Evolutionary conservation across 75 land plant species (phyloP), one percentile per base, ranked within the genome.

Genomic region (Cupressus sempervirens): DNA sequence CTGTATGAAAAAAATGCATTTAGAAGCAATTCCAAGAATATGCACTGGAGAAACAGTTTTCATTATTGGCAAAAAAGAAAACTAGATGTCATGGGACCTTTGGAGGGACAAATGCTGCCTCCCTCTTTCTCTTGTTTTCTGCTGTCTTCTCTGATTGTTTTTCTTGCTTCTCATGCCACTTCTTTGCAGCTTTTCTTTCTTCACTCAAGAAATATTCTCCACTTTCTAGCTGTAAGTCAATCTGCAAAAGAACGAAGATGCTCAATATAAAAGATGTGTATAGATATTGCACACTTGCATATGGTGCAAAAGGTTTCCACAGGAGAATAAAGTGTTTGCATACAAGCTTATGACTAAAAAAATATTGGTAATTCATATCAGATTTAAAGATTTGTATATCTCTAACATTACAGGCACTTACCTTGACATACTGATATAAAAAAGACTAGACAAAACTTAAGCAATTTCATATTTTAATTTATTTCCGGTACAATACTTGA

Each of bases 141-240:
- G 94, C 93, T 20, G 89, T 87, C 76, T 94, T 94, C 72, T 96
- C 96, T 41, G 88, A 87, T 87, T 97, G 99, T 83, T 97, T 96
- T 85, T 92, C 93, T 87, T 90, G 93, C 88, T 94, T 94, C 72
- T 92, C 94, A 77, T 90, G 94, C 96, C 96, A 96, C 83, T 96
- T 93, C 90, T 96, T 97, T 52, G 95, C 94, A 83, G 89, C 90
- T 76, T 97, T 97, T 89, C 87, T 92, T 86, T 94, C 86, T 23
- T 95, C 98, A 83, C 92, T 93, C 48, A 96, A 84, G 84, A 97
- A 97, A 89, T 97, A 97, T 56, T 97, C 98, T 81, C 98, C 99
- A 89, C 94, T 94, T 86, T 93, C 99, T 56, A 97, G 84, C 92
- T 96, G 95, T 53, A 91, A 85, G 79, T 97, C 99, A 88, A 94